Percentiles rank a stretch among this genome's conserved stretches.
Conservation (phyloP, 192 early-diverging fungal species). For the Podila epicladia region DNA sequence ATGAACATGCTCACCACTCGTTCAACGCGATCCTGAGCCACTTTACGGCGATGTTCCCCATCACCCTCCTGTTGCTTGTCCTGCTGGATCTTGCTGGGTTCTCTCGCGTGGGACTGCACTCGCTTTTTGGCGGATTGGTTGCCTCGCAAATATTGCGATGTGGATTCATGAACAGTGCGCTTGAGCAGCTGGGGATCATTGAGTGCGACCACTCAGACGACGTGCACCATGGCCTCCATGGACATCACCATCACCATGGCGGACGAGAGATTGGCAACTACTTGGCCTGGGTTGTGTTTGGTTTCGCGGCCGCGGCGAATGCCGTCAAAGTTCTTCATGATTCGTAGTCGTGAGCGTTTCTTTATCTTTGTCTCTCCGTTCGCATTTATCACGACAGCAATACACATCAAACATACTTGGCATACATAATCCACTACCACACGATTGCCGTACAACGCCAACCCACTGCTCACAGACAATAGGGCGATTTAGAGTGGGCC, state of each 20-base stretch:
- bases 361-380: not conserved
- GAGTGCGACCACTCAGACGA: constrained; percentile 10
- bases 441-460: too few species aligned
- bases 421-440: too few species aligned
- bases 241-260: not conserved
- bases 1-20: constrained; percentile 13
- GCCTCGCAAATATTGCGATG: constrained; percentile 19
- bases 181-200: constrained; percentile 30
- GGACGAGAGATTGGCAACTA: constrained; percentile 13
- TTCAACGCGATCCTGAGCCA: constrained; percentile 19
- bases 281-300: constrained; percentile 31
- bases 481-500: too few species aligned
- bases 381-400: not conserved
- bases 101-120: constrained; percentile 29
- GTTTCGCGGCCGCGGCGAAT: constrained; percentile 28
- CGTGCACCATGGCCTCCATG: not conserved
- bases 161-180: constrained; percentile 11
- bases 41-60: constrained; percentile 17
- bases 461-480: too few species aligned
- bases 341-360: not conserved
- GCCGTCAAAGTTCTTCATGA: constrained; percentile 38
- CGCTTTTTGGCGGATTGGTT: constrained; percentile 28
- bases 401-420: too few species aligned
- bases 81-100: constrained; percentile 34
- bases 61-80: constrained; percentile 24